A percentile compares a stretch with the other conserved stretches of the same genome.
phyloP scores from a whole-genome alignment of 768 basidiomycete genomes.

The Cystobasidium ongulense region DNA sequence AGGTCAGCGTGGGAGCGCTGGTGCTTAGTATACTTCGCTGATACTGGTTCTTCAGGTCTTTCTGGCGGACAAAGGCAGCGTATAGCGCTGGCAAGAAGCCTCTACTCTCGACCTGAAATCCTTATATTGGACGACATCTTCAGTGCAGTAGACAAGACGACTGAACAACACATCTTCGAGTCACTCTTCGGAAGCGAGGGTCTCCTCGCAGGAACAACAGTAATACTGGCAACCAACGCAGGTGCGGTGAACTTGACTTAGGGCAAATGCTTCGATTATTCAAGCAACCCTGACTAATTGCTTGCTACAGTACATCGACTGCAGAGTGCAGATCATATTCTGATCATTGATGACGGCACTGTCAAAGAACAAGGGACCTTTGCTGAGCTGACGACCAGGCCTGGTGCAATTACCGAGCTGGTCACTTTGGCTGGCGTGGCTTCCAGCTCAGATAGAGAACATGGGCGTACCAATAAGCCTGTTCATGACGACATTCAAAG shows the following conservation, averaged over 20 bases:
- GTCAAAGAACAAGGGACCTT: constrained; percentile 20
- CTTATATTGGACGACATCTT: constrained; percentile 32
- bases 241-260: too few relatives aligned
- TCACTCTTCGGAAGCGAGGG: constrained; percentile 17
- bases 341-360: not conserved
- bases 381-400: not conserved
- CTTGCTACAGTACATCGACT: constrained; percentile 20
- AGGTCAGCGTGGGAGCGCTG: not conserved
- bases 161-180: constrained; percentile 29
- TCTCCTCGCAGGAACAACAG: constrained; percentile 14
- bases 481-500: not conserved
- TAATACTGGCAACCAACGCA: constrained; percentile 29
- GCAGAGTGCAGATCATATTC: constrained; percentile 10
- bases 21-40: not conserved
- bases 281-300: too few relatives aligned
- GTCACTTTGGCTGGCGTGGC: not conserved
- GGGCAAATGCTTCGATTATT: too few relatives aligned
- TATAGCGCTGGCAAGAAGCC: constrained; percentile 28
- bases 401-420: constrained; percentile 10
- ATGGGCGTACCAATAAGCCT: not conserved
- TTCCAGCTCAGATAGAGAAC: not conserved
- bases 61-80: constrained; percentile 28
- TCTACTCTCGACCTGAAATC: constrained; percentile 28
- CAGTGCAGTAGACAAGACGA: constrained; percentile 31
- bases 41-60: not conserved